Evolutionary conservation across 2,329 filamentous ascomycete species (phyloP).

Genomic region (Sporothrix humicola): DNA sequence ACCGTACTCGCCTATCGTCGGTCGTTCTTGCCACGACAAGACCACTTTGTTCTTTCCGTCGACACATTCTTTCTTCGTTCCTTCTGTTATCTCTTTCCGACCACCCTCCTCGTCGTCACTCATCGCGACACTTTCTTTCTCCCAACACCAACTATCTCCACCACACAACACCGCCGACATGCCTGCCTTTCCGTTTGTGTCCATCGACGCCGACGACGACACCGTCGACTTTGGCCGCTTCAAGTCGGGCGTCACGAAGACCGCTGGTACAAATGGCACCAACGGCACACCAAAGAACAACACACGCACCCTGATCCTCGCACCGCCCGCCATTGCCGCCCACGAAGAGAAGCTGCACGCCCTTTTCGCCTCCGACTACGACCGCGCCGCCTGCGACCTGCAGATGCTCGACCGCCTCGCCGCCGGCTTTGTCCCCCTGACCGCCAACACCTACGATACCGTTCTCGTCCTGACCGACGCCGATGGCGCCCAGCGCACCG

Average conservation of each 20-base stretch:
- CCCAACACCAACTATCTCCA: not conserved
- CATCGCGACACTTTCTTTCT: not conserved
- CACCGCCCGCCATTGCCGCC: slow-evolving; percentile 86
- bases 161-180: slow-evolving; percentile 28
- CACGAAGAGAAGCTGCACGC: slow-evolving; percentile 78
- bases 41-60: not conserved
- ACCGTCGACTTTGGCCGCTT: slow-evolving; percentile 24
- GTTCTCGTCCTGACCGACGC: slow-evolving; percentile 83
- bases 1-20: not conserved
- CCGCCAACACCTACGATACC: slow-evolving; percentile 77
- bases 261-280: slow-evolving; percentile 25
- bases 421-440: slow-evolving; percentile 78
- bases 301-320: slow-evolving; percentile 56
- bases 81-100: not conserved
- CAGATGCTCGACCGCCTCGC: slow-evolving; percentile 97
- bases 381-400: slow-evolving; percentile 80
- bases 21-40: not conserved
- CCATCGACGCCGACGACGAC: slow-evolving; percentile 37
- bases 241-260: slow-evolving; percentile 13
- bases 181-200: slow-evolving; percentile 36
- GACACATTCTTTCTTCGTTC: not conserved
- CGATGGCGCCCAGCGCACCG: slow-evolving; percentile 63
- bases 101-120: not conserved
- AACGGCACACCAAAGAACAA: not conserved
- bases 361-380: slow-evolving; percentile 67